Conservation (phyloP, 225 moss, liverwort and hornwort genomes). For the Antitrichia curtipendula region DNA sequence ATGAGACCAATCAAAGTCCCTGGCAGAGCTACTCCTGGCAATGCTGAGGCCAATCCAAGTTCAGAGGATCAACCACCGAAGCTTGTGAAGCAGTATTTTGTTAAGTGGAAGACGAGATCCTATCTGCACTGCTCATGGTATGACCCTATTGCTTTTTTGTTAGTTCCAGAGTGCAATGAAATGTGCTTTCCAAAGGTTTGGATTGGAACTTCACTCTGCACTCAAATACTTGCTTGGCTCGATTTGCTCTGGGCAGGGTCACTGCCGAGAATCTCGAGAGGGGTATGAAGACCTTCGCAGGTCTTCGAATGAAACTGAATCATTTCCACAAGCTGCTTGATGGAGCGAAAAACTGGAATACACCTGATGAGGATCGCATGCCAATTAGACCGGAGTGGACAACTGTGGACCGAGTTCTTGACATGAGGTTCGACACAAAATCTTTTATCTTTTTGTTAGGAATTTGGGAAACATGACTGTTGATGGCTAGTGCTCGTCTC, state of each 20-base stretch:
- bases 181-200: not conserved
- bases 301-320: constrained; percentile 84
- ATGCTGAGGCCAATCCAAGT: constrained; percentile 21
- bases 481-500: not conserved
- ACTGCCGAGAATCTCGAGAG: constrained; percentile 84
- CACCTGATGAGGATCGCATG: constrained; percentile 88
- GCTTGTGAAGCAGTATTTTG: constrained; percentile 80
- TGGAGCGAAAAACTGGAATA: constrained; percentile 68
- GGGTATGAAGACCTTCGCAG: constrained; percentile 86
- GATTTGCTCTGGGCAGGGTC: constrained; percentile 41
- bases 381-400: constrained; percentile 98
- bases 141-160: not conserved
- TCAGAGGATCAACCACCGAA: constrained; percentile 54
- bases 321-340: constrained; percentile 84
- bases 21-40: constrained; percentile 16
- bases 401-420: constrained; percentile 94
- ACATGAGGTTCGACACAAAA: constrained; percentile 37
- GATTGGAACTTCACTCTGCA: not conserved
- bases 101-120: constrained; percentile 98
- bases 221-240: not conserved
- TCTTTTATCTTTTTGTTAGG: not conserved
- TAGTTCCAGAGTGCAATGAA: not conserved
- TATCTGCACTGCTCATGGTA: constrained; percentile 97
- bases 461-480: not conserved
- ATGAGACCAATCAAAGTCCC: constrained; percentile 68